Percentiles rank a stretch among this genome's conserved stretches.
phyloP scores from a whole-genome alignment of 257 asterid species.

The Plectranthus barbatus region DNA sequence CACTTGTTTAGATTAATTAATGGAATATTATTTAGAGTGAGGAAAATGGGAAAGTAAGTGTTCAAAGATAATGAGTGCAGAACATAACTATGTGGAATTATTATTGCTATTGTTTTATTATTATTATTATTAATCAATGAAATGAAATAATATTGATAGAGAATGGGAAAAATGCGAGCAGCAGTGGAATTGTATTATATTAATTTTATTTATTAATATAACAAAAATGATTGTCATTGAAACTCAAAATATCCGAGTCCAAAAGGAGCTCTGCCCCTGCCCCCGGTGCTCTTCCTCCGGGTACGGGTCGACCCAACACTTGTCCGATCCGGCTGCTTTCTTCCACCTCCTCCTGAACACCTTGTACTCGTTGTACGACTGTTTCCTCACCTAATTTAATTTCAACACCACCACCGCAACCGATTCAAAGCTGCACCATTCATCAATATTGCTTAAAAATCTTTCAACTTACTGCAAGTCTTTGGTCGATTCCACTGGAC shows the following conservation, averaged over 20 bases:
- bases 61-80: no score
- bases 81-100: no score
- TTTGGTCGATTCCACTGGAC: constrained; percentile 22
- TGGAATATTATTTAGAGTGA: background rate
- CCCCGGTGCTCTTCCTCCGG: constrained; percentile 23
- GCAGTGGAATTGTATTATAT: no score
- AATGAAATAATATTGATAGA: no score
- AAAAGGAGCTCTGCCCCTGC: constrained; percentile 1
- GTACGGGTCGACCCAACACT: constrained; percentile 54
- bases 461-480: constrained; percentile 48
- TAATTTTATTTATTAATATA: no score
- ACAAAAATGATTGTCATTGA: no score
- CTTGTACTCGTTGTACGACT: constrained; percentile 66
- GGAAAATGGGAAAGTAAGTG: background rate
- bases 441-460: no score
- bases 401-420: background rate
- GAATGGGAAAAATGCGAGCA: no score
- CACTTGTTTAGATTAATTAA: background rate
- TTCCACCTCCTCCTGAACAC: constrained; percentile 61
- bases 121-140: no score
- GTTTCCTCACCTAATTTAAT: constrained; percentile 63
- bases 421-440: no score
- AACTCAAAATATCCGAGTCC: constrained; percentile 5
- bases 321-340: constrained; percentile 42
- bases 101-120: no score